Base-by-base conservation (phyloP, 495 filamentous ascomycete species). In the Jackrogersella multiformis region DNA sequence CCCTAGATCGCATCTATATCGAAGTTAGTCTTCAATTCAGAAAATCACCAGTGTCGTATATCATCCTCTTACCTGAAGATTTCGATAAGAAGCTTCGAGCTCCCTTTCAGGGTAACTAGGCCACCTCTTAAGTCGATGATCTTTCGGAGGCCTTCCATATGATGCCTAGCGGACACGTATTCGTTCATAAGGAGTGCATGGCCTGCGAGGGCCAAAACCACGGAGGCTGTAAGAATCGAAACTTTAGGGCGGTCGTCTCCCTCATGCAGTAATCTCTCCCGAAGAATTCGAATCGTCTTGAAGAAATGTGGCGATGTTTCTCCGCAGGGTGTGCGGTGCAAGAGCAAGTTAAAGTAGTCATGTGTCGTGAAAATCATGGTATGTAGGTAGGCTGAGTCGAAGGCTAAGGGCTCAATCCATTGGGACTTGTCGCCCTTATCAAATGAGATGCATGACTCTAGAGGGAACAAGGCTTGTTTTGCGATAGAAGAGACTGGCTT, bases 321-420 rank as follows among this genome's bases (percentile, higher is more conserved):
- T 15, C 20, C 21, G 39, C 9, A 9, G 4, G 28, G 49, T 20
- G 44, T 28, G 3, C 64, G 56, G 26, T 44, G 38, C 10, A 45
- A 46, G 5, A 64, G 26, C 2, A 51, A 15, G 51, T 71, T 67
- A 49, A 79, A 78, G 53, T 77, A 82, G 35, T 60, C 57, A 36
- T 77, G 74, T 12, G 76, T 64, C 0, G 70, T 72, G 51, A 77
- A 77, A 16, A 74, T 67, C 64, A 77, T 75, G 51, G 75, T 60
- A 52, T 81, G 78, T 1, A 82, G 72, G 52, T 76, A 82, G 18
- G 74, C 77, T 5, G 74, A 52, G 41, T 82, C 77, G 20, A 66
- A 10, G 3, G 70, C 59, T 20, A 82, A 48, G 7, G 78, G 70
- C 13, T 72, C 74, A 32, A 80, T 64, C 74, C 74, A 81, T 35